A percentile compares a stretch with the other conserved stretches of the same genome.
Evolutionary conservation across 2,329 filamentous ascomycete genomes (phyloP).

Genomic region (Neopestalotiopsis rosae): DNA sequence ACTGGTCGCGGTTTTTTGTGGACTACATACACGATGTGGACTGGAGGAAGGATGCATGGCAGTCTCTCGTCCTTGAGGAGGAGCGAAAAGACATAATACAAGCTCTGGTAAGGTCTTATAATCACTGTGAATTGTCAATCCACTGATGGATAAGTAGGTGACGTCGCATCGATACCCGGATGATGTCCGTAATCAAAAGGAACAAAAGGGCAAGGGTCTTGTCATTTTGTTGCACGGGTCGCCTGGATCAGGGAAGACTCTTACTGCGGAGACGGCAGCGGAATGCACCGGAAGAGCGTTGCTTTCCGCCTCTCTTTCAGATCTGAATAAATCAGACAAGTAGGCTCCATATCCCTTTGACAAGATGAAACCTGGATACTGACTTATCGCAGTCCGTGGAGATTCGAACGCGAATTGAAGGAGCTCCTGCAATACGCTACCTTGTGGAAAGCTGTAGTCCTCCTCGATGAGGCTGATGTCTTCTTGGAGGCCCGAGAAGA

Average conservation of each 20-base stretch:
- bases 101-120: no score
- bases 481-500: neutral
- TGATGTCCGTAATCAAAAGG: conserved; percentile 29
- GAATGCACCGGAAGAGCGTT: conserved; percentile 32
- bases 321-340: neutral
- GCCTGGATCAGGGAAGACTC: conserved; percentile 44
- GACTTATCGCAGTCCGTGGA: no score
- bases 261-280: conserved; percentile 42
- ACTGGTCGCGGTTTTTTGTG: conserved; percentile 34
- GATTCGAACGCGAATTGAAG: no score
- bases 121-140: no score
- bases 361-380: no score
- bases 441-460: conserved; percentile 34
- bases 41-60: conserved; percentile 21
- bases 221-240: conserved; percentile 42
- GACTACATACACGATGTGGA: conserved; percentile 30
- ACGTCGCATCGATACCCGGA: conserved; percentile 32
- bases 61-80: no score
- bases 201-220: conserved; percentile 44
- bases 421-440: no score
- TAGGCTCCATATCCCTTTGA: no score
- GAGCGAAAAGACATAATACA: no score
- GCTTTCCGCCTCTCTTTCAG: conserved; percentile 11
- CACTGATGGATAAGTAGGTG: conserved; percentile 8
- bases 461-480: conserved; percentile 40